A percentile compares a stretch with the other conserved stretches of the same genome.
Evolutionary conservation across 108 stramenopile genomes (phyloP).

Genomic region (Cyclotella baltica): DNA sequence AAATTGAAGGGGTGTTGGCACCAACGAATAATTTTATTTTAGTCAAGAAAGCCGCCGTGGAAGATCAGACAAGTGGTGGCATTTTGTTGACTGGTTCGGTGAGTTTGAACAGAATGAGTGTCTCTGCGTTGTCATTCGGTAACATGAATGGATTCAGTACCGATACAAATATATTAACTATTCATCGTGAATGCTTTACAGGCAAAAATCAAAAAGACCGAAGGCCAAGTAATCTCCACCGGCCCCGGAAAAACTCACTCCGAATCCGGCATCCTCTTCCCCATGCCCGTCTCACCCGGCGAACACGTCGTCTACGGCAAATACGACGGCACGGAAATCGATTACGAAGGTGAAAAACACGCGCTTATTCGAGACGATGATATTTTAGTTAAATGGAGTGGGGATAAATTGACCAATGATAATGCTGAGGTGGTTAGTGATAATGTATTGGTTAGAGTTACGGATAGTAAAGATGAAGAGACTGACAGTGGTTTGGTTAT

Average conservation of each 20-base stretch:
- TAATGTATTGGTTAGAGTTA: conserved; percentile 77
- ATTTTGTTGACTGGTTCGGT: conserved; percentile 79
- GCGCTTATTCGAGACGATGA: conserved; percentile 89
- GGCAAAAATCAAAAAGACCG: conserved; percentile 83
- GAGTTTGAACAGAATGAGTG: conserved; percentile 8
- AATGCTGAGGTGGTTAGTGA: conserved; percentile 74
- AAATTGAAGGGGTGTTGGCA: conserved; percentile 63
- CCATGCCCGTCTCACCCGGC: conserved; percentile 78
- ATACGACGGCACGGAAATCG: conserved; percentile 90
- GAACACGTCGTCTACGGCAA: conserved; percentile 89
- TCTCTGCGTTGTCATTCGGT: not conserved
- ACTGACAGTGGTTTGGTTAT: conserved; percentile 80
- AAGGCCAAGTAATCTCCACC: conserved; percentile 75
- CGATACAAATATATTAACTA: not conserved
- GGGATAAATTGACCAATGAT: conserved; percentile 70
- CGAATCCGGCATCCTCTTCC: conserved; percentile 76
- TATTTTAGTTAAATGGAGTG: conserved; percentile 81
- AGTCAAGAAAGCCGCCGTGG: conserved; percentile 68
- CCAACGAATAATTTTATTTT: conserved; percentile 89
- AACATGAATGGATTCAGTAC: not conserved
- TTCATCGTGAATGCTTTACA: conserved; percentile 26
- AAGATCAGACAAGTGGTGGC: conserved; percentile 80
- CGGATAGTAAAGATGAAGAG: conserved; percentile 64
- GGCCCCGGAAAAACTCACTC: conserved; percentile 86
- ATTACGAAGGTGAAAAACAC: conserved; percentile 79